A percentile compares a stretch with the other conserved stretches of the same genome.
Evolutionary conservation across 179 eudicot genomes (phyloP).

Genomic region (Silene vulgaris): DNA sequence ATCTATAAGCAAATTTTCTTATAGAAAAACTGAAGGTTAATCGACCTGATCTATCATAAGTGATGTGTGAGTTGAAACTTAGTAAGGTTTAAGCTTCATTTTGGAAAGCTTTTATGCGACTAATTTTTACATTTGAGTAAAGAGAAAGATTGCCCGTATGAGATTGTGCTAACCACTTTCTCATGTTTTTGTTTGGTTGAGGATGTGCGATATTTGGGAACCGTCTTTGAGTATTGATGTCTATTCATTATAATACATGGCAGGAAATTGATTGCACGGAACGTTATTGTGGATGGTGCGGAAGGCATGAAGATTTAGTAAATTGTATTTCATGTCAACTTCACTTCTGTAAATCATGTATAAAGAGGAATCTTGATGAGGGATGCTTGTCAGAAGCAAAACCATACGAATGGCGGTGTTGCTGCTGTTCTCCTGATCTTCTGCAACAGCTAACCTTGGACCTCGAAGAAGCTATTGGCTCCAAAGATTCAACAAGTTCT

Average conservation of each 20-base stretch:
- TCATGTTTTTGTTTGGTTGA: neutral
- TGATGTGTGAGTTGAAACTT: neutral
- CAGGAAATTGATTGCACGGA: slow-evolving; percentile 52
- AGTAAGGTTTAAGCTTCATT: neutral
- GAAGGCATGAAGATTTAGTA: slow-evolving; percentile 43
- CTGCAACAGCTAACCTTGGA: slow-evolving; percentile 48
- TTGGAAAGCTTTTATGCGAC: neutral
- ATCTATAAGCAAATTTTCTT: neutral
- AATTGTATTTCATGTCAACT: slow-evolving; percentile 57
- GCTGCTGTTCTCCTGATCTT: slow-evolving; percentile 61
- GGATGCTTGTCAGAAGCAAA: slow-evolving; percentile 38
- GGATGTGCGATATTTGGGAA: neutral
- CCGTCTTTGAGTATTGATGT: slow-evolving; percentile 5
- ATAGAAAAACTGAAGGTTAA: neutral
- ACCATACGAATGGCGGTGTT: slow-evolving; percentile 59
- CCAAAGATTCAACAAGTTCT: slow-evolving; percentile 35
- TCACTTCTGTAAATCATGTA: slow-evolving; percentile 51
- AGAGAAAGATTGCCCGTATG: neutral
- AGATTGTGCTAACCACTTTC: neutral
- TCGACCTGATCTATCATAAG: neutral
- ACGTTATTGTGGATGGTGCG: slow-evolving; percentile 75
- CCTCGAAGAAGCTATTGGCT: slow-evolving; percentile 49
- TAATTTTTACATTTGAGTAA: neutral
- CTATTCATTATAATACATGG: slow-evolving; percentile 14
- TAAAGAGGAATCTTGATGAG: slow-evolving; percentile 63